Percentiles rank a stretch among this genome's conserved stretches.
Evolutionary conservation across 805 yeast genomes (phyloP).

Genomic region (Ogataea paradorogensis): DNA sequence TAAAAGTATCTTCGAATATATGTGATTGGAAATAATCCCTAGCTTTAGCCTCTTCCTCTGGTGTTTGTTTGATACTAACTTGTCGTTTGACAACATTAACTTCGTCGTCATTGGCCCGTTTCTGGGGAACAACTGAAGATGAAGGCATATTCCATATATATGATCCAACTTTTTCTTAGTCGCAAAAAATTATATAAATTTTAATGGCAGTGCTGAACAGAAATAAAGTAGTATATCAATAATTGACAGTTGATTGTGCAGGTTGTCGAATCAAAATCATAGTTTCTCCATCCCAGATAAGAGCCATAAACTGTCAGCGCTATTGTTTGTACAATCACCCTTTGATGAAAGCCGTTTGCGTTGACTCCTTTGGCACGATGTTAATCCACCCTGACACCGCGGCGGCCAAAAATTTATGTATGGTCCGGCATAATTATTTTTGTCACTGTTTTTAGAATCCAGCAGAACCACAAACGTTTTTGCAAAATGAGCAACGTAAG

Average conservation of each 20-base stretch:
- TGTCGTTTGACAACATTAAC: conserved; percentile 14
- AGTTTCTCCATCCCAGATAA: neutral
- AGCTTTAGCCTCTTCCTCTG: conserved; percentile 34
- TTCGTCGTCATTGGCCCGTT: conserved; percentile 2
- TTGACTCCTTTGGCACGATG: conserved; percentile 1
- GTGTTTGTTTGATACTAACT: conserved; percentile 30
- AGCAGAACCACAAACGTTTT: conserved; percentile 1
- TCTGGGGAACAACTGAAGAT: conserved; percentile 9
- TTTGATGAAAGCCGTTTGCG: neutral
- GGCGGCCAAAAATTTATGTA: conserved; percentile 2
- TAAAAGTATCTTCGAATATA: conserved; percentile 38
- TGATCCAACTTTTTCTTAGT: neutral
- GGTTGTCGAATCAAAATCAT: too few relatives aligned
- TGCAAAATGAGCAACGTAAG: conserved; percentile 17
- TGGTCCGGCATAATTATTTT: conserved; percentile 7
- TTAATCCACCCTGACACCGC: conserved; percentile 9
- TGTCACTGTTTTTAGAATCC: conserved; percentile 6
- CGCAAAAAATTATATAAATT: neutral
- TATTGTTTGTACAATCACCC: neutral
- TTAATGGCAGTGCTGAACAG: conserved; percentile 5
- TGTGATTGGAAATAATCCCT: conserved; percentile 31
- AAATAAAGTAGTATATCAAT: neutral
- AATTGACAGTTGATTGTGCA: neutral
- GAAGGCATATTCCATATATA: conserved; percentile 5
- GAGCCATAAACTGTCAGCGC: too few relatives aligned